Base-by-base conservation (phyloP, 108 stramenopile species). In the Schizochytrium sp. region DNA sequence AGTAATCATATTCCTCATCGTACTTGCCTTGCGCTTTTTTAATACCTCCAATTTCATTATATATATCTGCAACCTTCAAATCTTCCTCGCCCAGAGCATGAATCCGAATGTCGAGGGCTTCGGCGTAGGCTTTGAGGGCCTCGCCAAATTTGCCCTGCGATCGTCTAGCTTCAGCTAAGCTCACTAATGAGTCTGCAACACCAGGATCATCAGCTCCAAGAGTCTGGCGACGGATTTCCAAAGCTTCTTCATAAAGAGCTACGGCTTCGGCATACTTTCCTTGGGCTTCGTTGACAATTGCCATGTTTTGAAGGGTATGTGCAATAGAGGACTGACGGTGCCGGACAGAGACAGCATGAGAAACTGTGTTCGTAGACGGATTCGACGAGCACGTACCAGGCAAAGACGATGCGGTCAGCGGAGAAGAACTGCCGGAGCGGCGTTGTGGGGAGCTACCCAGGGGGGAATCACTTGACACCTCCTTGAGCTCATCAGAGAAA, bases 241-340 rank as follows among this genome's bases (percentile, higher is more conserved):
- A 40, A 10, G 76, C 47, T 10, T 49, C 12, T 10, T 50, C 3
- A 2, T 40, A 83, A 28, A 10, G 40, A 38, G 19, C 76, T 8
- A 83, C 55, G 50, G 76, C 76, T 53, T 83, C 76, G 50, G n/a
- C 76, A 2, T 83, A 53, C 3, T 83, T 83, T 0, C 76, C 76
- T n/a, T 55, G 76, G 15, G 47, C 19, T 38, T 50, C 76, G 15
- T n/a, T 38, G 15, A 83, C 76, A 38, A 83, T 5, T n/a, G 76
- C 76, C 47, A 83, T 83, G 76, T 83, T 83, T 5, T 83, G 49
- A 5, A 83, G 47, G 15, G 76, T 83, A 53, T 49, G 38, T 5
- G 76, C 76, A 10, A 83, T 53, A 47, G 64, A 69, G 42, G 19
- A 38, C 12, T 44, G 12, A 0, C 64, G 12, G 28, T 28, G 28